Base-by-base conservation (phyloP, 2,329 filamentous ascomycete genomes). In the Westerdykella aurantiaca region DNA sequence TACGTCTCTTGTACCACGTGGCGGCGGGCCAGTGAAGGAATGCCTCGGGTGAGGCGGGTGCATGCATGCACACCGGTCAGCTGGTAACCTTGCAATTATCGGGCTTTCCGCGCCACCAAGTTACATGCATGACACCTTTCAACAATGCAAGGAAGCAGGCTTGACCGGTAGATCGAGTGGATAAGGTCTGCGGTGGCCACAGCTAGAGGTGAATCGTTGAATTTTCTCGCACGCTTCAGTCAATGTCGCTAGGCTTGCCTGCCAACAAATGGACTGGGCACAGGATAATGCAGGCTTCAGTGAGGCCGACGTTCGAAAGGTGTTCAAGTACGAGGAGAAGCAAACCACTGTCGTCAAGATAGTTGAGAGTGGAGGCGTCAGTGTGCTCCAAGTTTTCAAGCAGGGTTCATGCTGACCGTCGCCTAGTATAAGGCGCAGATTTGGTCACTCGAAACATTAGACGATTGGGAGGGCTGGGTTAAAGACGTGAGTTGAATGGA, bases 301-400 rank as follows among this genome's bases (percentile, higher is more conserved):
- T 34, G 37, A 45, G 2, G 29, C 16, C 5, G 47, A 47, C 31
- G 34, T 46, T 6, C 6, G 18, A 33, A 34, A 37, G 3, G 40
- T 54, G 3, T 54, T 54, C 41, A 44, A 44, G 11, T 54, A 54
- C 21, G 34, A 38, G 11, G 21, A 40, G 12, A 44, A 40, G 7
- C 22, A 46, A 12, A 34, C 49, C 4, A 47, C 39, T 13, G 46
- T 43, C 1, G 38, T 54, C 16, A 34, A 31, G 31, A 44, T 55
- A 29, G 17, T 46, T 12, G 12, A 38, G 6, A 43, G 39, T 5
- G 29, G 41, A n/a, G 21, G 38, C 16, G 50, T 53, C 44, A 22
- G 44, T 39, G 3, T 34, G 12, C 11, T 18, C 13, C 33, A 6
- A 7, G 7, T 2, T 12, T 35, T 3, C 33, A 29, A 2, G 10